These are phyloP conservation scores for Gossypium australe DNA, from an alignment of 345 rosid species.

Conservation along the genomic window DNA sequence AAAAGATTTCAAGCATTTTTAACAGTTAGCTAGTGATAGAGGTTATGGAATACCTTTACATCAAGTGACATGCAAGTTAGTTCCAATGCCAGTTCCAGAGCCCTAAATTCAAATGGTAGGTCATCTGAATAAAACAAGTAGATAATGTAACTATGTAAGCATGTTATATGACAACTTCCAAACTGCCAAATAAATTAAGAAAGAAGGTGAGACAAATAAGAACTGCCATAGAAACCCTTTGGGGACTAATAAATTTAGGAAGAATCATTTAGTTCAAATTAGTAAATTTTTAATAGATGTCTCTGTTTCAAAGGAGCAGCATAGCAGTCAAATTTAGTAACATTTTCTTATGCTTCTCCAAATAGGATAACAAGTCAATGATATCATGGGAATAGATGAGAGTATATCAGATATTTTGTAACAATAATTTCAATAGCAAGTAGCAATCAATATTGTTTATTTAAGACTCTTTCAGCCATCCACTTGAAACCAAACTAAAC, in stretches of 20 bases:
- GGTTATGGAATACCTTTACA: constrained; percentile 57
- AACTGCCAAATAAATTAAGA: background rate
- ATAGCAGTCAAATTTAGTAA: background rate
- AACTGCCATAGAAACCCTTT: background rate
- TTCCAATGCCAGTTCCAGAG: constrained; percentile 91
- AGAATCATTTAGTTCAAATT: background rate
- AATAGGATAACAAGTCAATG: background rate
- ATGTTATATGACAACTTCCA: background rate
- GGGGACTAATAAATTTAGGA: background rate
- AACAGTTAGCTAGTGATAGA: constrained; percentile 1
- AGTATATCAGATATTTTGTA: background rate
- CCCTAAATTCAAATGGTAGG: constrained; percentile 91
- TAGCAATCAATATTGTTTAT: background rate
- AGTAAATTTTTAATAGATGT: background rate
- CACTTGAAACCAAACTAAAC: background rate
- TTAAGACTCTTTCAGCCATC: background rate
- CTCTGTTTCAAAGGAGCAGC: background rate
- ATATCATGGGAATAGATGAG: background rate
- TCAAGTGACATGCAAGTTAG: constrained; percentile 82
- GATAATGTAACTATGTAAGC: constrained; percentile 22
- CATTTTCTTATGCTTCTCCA: constrained; percentile 5
- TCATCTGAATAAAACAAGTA: constrained; percentile 62
- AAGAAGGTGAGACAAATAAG: background rate
- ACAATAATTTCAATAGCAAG: background rate
- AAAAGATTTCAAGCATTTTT: background rate